Conservation (phyloP, 192 early-diverging fungal genomes). For the Linnemannia hyalina region DNA sequence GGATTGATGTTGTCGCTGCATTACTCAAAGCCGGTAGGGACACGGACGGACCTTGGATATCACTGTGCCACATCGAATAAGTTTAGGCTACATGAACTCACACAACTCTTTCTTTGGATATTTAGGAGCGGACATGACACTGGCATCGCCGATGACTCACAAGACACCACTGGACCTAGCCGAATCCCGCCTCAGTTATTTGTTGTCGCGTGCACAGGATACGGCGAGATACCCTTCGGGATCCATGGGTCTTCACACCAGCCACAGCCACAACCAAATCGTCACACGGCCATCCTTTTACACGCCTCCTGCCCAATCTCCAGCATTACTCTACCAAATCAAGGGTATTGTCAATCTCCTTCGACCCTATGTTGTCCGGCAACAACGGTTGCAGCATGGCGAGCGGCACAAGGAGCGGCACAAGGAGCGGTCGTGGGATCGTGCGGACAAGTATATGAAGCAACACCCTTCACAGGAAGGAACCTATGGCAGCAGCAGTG, state of each 20-base stretch:
- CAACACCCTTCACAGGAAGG: slow-evolving; percentile 8
- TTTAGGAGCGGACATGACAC: slow-evolving; percentile 47
- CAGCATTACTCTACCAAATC: slow-evolving; percentile 42
- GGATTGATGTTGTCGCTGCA: slow-evolving; percentile 46
- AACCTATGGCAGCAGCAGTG: not conserved
- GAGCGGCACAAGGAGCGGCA: slow-evolving; percentile 41
- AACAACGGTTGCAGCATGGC: slow-evolving; percentile 43
- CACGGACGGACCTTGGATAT: not conserved
- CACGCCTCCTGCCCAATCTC: slow-evolving; percentile 17
- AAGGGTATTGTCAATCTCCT: slow-evolving; percentile 42
- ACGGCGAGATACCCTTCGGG: slow-evolving; percentile 1
- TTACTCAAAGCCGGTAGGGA: slow-evolving; percentile 42
- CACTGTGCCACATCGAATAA: not conserved
- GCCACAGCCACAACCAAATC: slow-evolving; percentile 22
- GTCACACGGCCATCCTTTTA: slow-evolving; percentile 23
- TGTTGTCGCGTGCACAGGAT: slow-evolving; percentile 46
- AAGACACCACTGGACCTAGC: slow-evolving; percentile 52
- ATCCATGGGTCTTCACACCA: slow-evolving; percentile 24
- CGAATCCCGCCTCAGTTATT: slow-evolving; percentile 45
- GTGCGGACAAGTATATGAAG: slow-evolving; percentile 49
- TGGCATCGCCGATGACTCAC: slow-evolving; percentile 55
- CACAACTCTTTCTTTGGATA: not conserved
- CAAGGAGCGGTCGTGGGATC: slow-evolving; percentile 47
- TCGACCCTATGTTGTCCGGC: slow-evolving; percentile 49
- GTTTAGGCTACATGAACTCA: not conserved